These are phyloP conservation scores for Trypanosoma platydactyli DNA, from an alignment of 208 protist species.

Conservation along the genomic window DNA sequence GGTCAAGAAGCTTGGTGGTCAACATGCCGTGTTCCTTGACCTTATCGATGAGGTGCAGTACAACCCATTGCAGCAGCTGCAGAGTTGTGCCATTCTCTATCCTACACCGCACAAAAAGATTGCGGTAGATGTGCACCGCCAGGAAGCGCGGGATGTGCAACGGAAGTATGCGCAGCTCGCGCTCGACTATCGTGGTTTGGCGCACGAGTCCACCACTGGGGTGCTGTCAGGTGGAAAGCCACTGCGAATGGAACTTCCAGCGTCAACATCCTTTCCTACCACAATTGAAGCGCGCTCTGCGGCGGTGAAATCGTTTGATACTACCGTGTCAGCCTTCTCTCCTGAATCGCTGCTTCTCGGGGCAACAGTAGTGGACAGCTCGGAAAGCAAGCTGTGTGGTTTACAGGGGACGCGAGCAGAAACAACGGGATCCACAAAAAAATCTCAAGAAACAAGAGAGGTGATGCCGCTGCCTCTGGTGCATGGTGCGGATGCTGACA, in stretches of 20 bases:
- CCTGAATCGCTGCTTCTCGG: not conserved
- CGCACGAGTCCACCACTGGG: slow-evolving; percentile 23
- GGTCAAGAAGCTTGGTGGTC: slow-evolving; percentile 5
- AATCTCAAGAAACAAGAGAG: not conserved
- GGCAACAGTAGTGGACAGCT: not conserved
- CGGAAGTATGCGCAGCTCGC: slow-evolving; percentile 28
- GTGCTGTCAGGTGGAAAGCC: slow-evolving; percentile 1
- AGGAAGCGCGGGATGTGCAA: slow-evolving; percentile 17
- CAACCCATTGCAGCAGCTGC: slow-evolving; percentile 18
- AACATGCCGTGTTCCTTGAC: slow-evolving; percentile 26
- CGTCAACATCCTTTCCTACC: not conserved
- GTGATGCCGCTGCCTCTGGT: slow-evolving; percentile 21
- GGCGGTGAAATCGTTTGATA: not conserved
- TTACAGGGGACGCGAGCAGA: too few relatives aligned
- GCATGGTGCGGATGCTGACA: not conserved
- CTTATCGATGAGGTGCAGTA: slow-evolving; percentile 27
- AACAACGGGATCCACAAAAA: not conserved
- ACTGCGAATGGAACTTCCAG: not conserved
- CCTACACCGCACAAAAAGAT: not conserved
- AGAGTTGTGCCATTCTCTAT: slow-evolving; percentile 15
- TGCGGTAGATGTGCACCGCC: slow-evolving; percentile 21
- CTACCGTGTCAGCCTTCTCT: not conserved
- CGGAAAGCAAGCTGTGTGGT: not conserved
- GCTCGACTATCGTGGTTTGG: slow-evolving; percentile 23
- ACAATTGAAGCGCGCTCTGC: not conserved